Base-by-base conservation (phyloP, 257 asterid genomes). In the Scutellaria galericulata region DNA sequence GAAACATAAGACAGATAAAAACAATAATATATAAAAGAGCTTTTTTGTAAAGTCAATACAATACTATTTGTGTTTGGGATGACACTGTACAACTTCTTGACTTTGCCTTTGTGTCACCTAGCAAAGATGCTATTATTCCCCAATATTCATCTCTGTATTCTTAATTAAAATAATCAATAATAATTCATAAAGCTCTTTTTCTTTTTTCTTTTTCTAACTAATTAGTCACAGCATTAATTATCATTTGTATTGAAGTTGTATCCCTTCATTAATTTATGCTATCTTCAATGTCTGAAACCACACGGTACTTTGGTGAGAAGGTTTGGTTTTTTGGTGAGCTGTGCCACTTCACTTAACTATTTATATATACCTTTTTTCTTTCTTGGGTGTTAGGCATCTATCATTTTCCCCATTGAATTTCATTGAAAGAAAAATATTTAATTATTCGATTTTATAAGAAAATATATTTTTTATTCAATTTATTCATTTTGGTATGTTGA, bases 51-150 rank as follows among this genome's bases (percentile, higher is more conserved):
- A 88, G 93, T 80, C 90, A 85, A 83, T 80, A 70, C 61, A 58
- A 58, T 80, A 79, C 37, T 63, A 54, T 68, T 51, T 69, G 22
- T 58, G 80, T 65, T 71, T 24, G 27, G 27, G 27, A 24, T 24
- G 27, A 24, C 27, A 40, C 83, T 86, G 84, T 81, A 81, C 53
- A 10, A 75, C 60, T 85, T 80, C 83, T 79, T 73, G 84, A 79
- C 96, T 75, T 79, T 78, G 75, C 60, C 88, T 78, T 65, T 39
- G 40, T 89, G 97, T 87, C 94, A 81, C 86, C 83, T 84, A 84
- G 92, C 91, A 85, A 84, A 91, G 92, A 87, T 91, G 95, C 96
- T 80, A 82, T 31, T 40, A 10, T 90, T 81, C 89, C 74, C 72
- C 70, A 27, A 58, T 58, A 76, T 55, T 63, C 55, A 35, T 54